These are phyloP conservation scores for Teratosphaeria destructans DNA, from an alignment of 2,329 filamentous ascomycete genomes.

Conservation along the genomic window DNA sequence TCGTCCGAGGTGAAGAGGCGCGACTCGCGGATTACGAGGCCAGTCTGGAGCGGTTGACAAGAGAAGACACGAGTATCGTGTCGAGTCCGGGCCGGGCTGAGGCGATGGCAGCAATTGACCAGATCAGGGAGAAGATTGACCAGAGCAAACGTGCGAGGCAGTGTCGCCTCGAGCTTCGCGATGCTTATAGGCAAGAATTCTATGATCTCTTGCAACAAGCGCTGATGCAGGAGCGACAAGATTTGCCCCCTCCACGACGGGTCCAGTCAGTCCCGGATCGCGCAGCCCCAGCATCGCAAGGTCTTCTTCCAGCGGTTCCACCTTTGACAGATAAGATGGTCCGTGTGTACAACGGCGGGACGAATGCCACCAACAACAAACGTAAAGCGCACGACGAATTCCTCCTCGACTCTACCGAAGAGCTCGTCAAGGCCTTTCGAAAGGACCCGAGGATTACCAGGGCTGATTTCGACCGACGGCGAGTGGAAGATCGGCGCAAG, in stretches of 20 bases:
- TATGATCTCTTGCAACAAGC: not conserved
- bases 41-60: not conserved
- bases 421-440: not conserved
- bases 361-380: not conserved
- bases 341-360: not conserved
- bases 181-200: not conserved
- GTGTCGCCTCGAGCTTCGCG: not conserved
- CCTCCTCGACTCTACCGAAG: not conserved
- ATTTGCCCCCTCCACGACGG: not conserved
- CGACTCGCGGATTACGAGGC: not conserved
- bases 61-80: not conserved
- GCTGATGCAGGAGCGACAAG: not conserved
- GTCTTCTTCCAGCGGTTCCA: not conserved
- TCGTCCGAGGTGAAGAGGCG: not conserved
- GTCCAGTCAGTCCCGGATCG: not conserved
- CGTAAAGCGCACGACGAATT: not conserved
- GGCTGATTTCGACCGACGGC: not conserved
- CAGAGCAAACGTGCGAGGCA: not conserved
- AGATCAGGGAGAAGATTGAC: not conserved
- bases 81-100: not conserved
- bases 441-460: not conserved
- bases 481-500: not conserved
- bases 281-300: not conserved
- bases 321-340: not conserved
- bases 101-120: not conserved